phyloP scores from a whole-genome alignment of 2,329 filamentous ascomycete genomes.

The Fonsecaea multimorphosa region DNA sequence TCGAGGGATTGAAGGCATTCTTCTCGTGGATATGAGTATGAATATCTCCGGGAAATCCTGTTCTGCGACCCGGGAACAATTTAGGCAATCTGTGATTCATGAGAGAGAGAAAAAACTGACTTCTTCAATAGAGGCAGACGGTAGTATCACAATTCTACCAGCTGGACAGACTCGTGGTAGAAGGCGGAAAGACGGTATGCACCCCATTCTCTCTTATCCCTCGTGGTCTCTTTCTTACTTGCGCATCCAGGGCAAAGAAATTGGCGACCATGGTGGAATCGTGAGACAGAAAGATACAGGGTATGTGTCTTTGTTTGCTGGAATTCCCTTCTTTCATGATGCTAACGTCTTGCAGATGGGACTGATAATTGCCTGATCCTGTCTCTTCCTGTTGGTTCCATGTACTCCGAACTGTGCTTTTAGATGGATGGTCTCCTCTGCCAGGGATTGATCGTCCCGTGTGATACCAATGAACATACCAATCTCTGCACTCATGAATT shows the following conservation, averaged over 20 bases:
- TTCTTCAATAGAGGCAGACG: constrained; percentile 77
- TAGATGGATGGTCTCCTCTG: constrained; percentile 25
- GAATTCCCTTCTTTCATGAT: background rate
- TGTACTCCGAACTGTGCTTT: constrained; percentile 30
- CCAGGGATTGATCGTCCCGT: constrained; percentile 17
- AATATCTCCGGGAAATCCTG: background rate
- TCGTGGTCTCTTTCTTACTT: constrained; percentile 27
- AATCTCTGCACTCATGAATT: constrained; percentile 11
- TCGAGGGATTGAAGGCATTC: background rate
- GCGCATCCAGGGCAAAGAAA: constrained; percentile 68
- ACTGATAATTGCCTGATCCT: constrained; percentile 20
- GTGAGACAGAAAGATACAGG: constrained; percentile 79
- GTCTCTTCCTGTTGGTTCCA: background rate
- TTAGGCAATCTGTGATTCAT: background rate
- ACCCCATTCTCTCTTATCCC: constrained; percentile 18
- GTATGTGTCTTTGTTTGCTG: constrained; percentile 55
- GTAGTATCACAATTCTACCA: constrained; percentile 95
- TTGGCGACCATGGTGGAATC: constrained; percentile 68
- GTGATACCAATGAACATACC: constrained; percentile 32
- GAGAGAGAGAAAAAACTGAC: constrained; percentile 45
- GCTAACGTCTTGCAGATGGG: constrained; percentile 32
- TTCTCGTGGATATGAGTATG: background rate
- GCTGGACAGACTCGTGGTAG: constrained; percentile 87
- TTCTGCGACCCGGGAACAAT: background rate
- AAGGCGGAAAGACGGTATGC: constrained; percentile 79